Evolutionary conservation across 306 rosid genomes (phyloP).

Genomic region (Datisca glomerata): DNA sequence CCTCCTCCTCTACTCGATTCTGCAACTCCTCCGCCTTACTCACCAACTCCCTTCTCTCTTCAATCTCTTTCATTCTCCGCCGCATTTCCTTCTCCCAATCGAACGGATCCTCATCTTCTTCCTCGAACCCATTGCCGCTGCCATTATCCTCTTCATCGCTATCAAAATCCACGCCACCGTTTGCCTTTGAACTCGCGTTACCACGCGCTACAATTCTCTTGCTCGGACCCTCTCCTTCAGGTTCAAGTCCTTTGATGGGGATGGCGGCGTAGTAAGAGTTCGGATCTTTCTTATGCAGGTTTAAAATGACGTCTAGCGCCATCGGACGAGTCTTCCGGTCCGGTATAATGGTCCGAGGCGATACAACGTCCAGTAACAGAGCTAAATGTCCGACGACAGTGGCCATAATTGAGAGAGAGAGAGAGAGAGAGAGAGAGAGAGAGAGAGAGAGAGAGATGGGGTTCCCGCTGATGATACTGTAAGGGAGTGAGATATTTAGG

Average conservation of each 20-base stretch:
- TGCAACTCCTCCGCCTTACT: slow-evolving; percentile 87
- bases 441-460: not conserved
- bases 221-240: slow-evolving; percentile 52
- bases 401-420: slow-evolving; percentile 31
- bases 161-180: slow-evolving; percentile 71
- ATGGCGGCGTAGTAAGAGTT: slow-evolving; percentile 17
- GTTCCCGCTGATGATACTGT: too few species aligned
- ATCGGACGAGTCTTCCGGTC: slow-evolving; percentile 51
- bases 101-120: slow-evolving; percentile 28
- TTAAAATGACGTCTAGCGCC: slow-evolving; percentile 40
- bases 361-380: slow-evolving; percentile 45
- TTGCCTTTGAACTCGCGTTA: slow-evolving; percentile 42
- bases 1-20: slow-evolving; percentile 31
- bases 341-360: slow-evolving; percentile 25
- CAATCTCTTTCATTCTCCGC: slow-evolving; percentile 62
- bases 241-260: slow-evolving; percentile 35
- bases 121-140: slow-evolving; percentile 24
- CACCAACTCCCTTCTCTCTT: slow-evolving; percentile 75
- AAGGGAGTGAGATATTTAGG: too few species aligned
- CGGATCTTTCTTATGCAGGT: slow-evolving; percentile 45
- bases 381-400: slow-evolving; percentile 60
- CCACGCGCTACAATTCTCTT: slow-evolving; percentile 51
- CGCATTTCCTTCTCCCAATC: slow-evolving; percentile 80
- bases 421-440: not conserved
- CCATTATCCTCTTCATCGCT: slow-evolving; percentile 59